phyloP scores from a whole-genome alignment of 345 rosid species.

The Limnanthes douglasii region DNA sequence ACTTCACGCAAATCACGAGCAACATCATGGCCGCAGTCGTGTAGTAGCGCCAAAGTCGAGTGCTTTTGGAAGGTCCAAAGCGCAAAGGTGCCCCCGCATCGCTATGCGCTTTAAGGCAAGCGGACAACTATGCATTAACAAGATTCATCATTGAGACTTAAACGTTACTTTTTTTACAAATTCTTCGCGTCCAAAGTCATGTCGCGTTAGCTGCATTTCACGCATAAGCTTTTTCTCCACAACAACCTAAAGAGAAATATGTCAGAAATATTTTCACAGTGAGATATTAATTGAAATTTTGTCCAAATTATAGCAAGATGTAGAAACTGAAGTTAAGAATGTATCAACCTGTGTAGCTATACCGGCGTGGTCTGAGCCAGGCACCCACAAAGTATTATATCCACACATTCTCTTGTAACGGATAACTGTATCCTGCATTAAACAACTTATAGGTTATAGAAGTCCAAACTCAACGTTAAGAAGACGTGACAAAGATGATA shows the following conservation, averaged over 20 bases:
- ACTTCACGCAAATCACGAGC: too few species aligned
- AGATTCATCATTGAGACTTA: too few species aligned
- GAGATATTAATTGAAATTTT: too few species aligned
- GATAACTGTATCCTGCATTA: constrained; percentile 65
- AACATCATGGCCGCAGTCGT: too few species aligned
- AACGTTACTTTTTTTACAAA: constrained; percentile 72
- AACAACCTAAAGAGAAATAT: constrained; percentile 75
- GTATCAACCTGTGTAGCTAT: constrained; percentile 89
- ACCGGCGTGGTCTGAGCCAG: constrained; percentile 96
- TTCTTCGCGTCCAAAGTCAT: constrained; percentile 81
- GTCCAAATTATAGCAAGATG: too few species aligned
- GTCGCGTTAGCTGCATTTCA: constrained; percentile 58
- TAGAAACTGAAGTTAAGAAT: too few species aligned
- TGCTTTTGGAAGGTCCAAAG: too few species aligned
- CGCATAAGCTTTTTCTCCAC: constrained; percentile 92
- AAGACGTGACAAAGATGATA: constrained; percentile 1
- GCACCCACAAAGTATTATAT: constrained; percentile 87
- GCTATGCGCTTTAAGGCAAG: too few species aligned
- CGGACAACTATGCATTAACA: too few species aligned
- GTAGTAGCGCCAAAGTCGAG: too few species aligned
- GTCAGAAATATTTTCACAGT: too few species aligned
- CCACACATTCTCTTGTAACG: constrained; percentile 98
- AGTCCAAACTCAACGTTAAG: neutral
- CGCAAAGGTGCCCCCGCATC: too few species aligned
- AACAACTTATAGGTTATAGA: constrained; percentile 1